These are phyloP conservation scores for Sideroxylon spinosum DNA, from an alignment of 179 eudicot species.

Conservation along the genomic window DNA sequence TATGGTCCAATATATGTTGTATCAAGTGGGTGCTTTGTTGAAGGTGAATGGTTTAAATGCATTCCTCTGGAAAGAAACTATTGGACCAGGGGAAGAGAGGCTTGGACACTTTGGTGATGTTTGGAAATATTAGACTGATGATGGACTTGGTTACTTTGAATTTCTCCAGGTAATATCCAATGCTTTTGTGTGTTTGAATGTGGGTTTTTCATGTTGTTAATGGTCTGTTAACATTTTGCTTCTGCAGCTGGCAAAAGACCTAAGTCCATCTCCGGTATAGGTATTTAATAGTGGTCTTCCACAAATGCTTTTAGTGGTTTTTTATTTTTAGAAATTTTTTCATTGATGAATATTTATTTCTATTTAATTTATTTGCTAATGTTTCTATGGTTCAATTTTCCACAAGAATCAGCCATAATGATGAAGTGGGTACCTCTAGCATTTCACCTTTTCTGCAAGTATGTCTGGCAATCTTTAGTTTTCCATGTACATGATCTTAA, in stretches of 20 bases:
- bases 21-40: constrained; percentile 93
- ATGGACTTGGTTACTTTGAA: constrained; percentile 88
- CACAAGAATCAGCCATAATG: constrained; percentile 67
- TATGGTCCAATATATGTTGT: constrained; percentile 6
- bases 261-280: constrained; percentile 84
- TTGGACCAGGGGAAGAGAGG: constrained; percentile 85
- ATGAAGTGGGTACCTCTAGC: constrained; percentile 52
- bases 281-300: constrained; percentile 73
- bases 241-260: constrained; percentile 80
- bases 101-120: constrained; percentile 94
- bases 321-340: neutral
- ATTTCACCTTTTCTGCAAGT: constrained; percentile 69
- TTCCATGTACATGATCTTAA: constrained; percentile 5
- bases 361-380: neutral
- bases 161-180: constrained; percentile 63
- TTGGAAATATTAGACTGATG: constrained; percentile 97
- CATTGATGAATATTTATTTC: neutral
- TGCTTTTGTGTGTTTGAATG: neutral
- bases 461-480: constrained; percentile 19
- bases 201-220: neutral
- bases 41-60: constrained; percentile 76
- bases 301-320: neutral
- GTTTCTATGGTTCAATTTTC: constrained; percentile 5
- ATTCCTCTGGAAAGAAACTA: constrained; percentile 82
- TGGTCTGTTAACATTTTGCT: constrained; percentile 1